Base-by-base conservation (phyloP, 352 stramenopile genomes). In the Phytopythium montanum region DNA sequence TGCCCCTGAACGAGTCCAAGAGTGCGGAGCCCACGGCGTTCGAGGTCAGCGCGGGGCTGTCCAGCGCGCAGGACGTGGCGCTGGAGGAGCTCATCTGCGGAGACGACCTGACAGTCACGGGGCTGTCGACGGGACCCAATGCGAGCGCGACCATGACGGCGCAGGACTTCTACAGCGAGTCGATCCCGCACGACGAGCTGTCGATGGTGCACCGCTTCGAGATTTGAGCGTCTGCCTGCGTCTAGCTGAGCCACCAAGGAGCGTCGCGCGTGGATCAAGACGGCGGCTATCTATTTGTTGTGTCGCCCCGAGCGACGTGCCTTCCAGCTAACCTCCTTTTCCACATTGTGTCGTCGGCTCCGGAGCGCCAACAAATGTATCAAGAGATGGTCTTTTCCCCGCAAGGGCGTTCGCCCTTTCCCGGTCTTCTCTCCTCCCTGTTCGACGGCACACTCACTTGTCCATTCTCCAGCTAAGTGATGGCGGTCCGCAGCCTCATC, bases 131-230 rank as follows among this genome's bases (percentile, higher is more conserved):
- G 13, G 46, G 55, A 41, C 12, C 59, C 26, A 48, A 23, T 28
- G 44, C 9, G 7, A 26, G 53, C 5, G 49, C 61, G 36, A 81
- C 67, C 18, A 72, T 85, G 64, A 79, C 76, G 34, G 76, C 69
- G 48, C 76, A 83, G 33, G 76, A 85, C 29, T 85, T 85, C 38
- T 85, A 85, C 65, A 85, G 69, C 61, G 58, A 55, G 26, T 41
- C 72, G 59, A 60, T 81, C 18, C 63, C 73, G 26, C 67, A 81
- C 46, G 73, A 81, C 56, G 57, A 81, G 41, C 61, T 85, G 41
- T 70, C 69, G 49, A 56, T 64, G 23, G 66, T 70, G n/a, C 66
- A 81, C 45, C 70, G 69, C 51, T 85, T 83, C 68, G 76, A 85
- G 52, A 85, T 85, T 52, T 85, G 75, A 72, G 52, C 41, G 31